Base-by-base conservation (phyloP, 2,329 filamentous ascomycete genomes). In the Orbilia quercus region DNA sequence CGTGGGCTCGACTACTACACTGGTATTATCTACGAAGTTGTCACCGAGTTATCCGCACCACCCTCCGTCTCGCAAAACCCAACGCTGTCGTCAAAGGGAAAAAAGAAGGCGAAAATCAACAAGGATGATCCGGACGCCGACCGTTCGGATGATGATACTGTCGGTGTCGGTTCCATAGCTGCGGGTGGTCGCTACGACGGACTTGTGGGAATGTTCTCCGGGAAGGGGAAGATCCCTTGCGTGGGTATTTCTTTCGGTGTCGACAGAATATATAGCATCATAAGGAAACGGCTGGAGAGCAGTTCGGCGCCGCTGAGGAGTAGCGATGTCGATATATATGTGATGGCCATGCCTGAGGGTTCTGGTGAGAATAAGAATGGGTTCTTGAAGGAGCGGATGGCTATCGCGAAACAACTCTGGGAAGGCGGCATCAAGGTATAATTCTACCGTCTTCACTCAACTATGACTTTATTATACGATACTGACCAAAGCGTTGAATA, bases 1-100 rank as follows among this genome's bases (percentile, higher is more conserved):
- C 89, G 94, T 79, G 94, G 93, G 28, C 85, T 96, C n/a, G 92
- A 96, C 80, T 95, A 95, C 82, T 94, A 94, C 82, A 96, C 93
- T 0, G 91, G 91, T 59, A 84, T 96, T 71, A 96, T 96, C 79
- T 96, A 92, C 82, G 92, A 96, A 80, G 90, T 96, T 57, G 86
- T 96, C 67, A 96, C 91, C 12, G 89, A 92, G 80, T 90, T 90
- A 62, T 92, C 90, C 12, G 89, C 90, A 16, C 87, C 86, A 48
- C 80, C 80, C 42, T 78, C 80, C 18, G 79, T 81, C 40, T 79
- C 70, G 38, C 63, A 69, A 25, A 62, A 55, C 5, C 69, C 81
- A 78, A 69, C 77, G 79, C 36, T 79, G 78, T 76, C 80, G 81
- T 82, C 75, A 67, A 83, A 83, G 78, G 64, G 64, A 85, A 85